Base-by-base conservation (phyloP, 192 early-diverging fungal genomes). In the Entomortierella beljakovae region DNA sequence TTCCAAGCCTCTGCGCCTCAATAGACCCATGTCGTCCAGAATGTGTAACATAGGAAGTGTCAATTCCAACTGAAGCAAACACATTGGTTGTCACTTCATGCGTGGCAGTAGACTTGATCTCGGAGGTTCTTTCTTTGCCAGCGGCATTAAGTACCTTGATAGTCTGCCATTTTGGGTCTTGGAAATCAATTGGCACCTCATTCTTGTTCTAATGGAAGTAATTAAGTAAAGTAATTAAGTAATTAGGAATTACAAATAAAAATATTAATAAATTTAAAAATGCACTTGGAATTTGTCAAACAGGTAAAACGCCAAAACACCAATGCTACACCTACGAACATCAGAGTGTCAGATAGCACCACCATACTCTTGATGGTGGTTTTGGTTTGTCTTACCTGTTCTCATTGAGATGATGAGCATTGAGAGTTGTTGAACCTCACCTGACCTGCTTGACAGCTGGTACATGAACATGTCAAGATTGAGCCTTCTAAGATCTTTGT, bases 261-360 rank as follows among this genome's bases (percentile, higher is more conserved):
- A 40, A 40, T 9, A 40, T 9, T 40, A 40, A 40, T n/a, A 40
- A 40, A 40, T 40, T 6, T 51, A 18, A 22, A 6, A 22, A 18
- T 18, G 23, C 28, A 53, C 51, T 8, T 53, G 51, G 25, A 53
- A 53, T 4, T 26, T n/a, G 18, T 53, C 51, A 53, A 53, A 26
- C 3, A 53, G 15, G 15, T 57, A 35, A 35, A 57, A 57, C 29
- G 7, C 55, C 32, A 57, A 16, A 3, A 38, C 57, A 3, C 57
- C 37, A 5, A 59, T 15, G 20, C 57, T 59, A 18, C 57, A 59
- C 11, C 57, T 2, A 23, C 57, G 57, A 37, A 59, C 57, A 40
- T 59, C 57, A 13, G 10, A 34, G 18, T 59, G 35, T 4, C 57
- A 2, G 57, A 59, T n/a, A 22, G 35, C 57, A 40, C 57, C 38